Conservation (phyloP, 257 asterid genomes). For the Striga asiatica region DNA sequence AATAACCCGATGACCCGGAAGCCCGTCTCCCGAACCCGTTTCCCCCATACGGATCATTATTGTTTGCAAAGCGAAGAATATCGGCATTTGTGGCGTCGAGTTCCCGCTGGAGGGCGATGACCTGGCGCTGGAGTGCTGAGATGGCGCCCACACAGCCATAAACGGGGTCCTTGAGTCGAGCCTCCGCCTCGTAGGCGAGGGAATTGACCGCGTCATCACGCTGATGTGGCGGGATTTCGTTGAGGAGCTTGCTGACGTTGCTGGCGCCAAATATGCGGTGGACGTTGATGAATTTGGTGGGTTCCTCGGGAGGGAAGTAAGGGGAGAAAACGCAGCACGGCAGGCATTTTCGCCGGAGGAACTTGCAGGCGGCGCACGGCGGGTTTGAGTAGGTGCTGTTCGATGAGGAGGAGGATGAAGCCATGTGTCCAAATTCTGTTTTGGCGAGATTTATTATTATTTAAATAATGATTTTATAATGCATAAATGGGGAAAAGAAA, state of each 20-base stretch:
- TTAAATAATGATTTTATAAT: no score
- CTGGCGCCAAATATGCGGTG: constrained; percentile 78
- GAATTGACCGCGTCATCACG: constrained; percentile 74
- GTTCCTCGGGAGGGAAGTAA: constrained; percentile 77
- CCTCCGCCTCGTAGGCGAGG: constrained; percentile 76
- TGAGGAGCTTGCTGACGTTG: constrained; percentile 62
- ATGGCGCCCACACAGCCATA: constrained; percentile 80
- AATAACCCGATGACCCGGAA: constrained; percentile 17
- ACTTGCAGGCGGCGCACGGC: constrained; percentile 90
- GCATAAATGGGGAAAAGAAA: not conserved
- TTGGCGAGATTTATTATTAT: not conserved
- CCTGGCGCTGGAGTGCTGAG: constrained; percentile 54
- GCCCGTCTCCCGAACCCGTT: constrained; percentile 12
- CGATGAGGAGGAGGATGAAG: constrained; percentile 27
- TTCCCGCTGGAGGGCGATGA: constrained; percentile 48
- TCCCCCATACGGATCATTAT: not conserved
- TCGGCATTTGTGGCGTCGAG: constrained; percentile 63
- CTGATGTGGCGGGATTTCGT: constrained; percentile 51
- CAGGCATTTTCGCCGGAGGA: constrained; percentile 56
- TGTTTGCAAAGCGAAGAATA: constrained; percentile 32
- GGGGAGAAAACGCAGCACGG: constrained; percentile 58
- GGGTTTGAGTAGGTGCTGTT: constrained; percentile 37
- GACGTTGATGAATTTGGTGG: constrained; percentile 50
- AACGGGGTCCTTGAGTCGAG: constrained; percentile 59
- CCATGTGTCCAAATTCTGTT: constrained; percentile 8